Evolutionary conservation across 2,329 filamentous ascomycete species (phyloP).

Genomic region (Cladosporium sp.): DNA sequence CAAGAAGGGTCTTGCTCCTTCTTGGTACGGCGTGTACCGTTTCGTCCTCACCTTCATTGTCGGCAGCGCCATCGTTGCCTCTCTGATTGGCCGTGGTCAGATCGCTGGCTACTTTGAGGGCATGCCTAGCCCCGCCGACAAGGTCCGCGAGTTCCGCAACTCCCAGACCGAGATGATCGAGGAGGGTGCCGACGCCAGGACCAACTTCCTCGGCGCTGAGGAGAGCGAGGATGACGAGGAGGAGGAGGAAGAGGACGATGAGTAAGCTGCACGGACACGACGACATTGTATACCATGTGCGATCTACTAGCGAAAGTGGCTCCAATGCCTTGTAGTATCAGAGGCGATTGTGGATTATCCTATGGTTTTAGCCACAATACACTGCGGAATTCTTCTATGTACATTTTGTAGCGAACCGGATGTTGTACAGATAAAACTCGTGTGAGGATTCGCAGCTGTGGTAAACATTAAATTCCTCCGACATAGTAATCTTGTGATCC

Average conservation of each 20-base stretch:
- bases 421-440: conserved; percentile 5
- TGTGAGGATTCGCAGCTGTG: too few species aligned
- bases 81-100: conserved; percentile 76
- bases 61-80: conserved; percentile 74
- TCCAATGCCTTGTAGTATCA: not conserved
- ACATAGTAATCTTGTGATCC: too few species aligned
- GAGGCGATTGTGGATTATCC: not conserved
- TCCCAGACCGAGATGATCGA: conserved; percentile 25
- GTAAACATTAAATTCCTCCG: too few species aligned
- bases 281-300: conserved; percentile 6
- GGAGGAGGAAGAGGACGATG: conserved; percentile 10
- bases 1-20: conserved; percentile 70
- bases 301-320: not conserved
- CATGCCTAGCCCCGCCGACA: conserved; percentile 42
- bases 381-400: conserved; percentile 7
- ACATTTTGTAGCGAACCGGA: conserved; percentile 9
- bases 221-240: conserved; percentile 26
- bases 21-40: conserved; percentile 85
- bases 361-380: conserved; percentile 3
- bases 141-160: conserved; percentile 46
- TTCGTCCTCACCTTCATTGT: conserved; percentile 91
- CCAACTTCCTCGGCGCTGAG: conserved; percentile 25
- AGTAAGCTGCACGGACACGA: conserved; percentile 7
- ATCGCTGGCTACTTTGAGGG: conserved; percentile 56
- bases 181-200: conserved; percentile 31